Base-by-base conservation (phyloP, 257 asterid species). In the Cordia subcordata region DNA sequence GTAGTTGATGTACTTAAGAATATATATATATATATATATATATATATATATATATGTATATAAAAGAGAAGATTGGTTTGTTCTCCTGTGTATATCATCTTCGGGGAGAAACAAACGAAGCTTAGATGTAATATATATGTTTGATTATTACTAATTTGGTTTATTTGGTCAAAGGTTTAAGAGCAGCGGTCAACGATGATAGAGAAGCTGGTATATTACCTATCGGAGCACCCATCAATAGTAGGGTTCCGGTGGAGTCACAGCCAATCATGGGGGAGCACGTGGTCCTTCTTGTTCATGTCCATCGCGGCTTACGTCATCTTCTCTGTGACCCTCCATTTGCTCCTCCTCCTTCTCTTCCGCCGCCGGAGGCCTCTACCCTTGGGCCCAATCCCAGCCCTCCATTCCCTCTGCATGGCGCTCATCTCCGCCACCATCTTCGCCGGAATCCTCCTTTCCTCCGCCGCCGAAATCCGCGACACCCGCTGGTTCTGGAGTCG, bases 401-500 rank as follows among this genome's bases (percentile, higher is more conserved):
- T 67, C 11, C 97, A 87, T 71, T 81, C 97, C 67, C 94, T 90
- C 53, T 49, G 37, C 67, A 90, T 90, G 95, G 75, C 94, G 32
- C 69, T 86, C 23, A 53, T 84, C 78, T 90, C 97, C 60, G 86
- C 74, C 63, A 71, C 84, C 1, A 86, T 90, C 55, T 77, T 90
- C 79, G 68, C 91, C 59, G 97, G 97, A 5, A 79, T 78, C 52
- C 64, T 77, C n/a, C 71, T 90, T 53, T 84, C 97, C 81, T 59
- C 90, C 65, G 85, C 86, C 15, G 86, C 92, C 10, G 97, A 90
- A 70, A 86, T 90, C 73, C 90, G 88, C 12, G 95, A 86, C 58
- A 68, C 91, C 49, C 89, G 97, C 23, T 86, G 95, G 95, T 72
- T 75, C 73, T 86, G 95, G 95, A 73, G 85, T 3, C 75, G 95